These are phyloP conservation scores for Cryptococcus amylolentus DNA, from an alignment of 1,284 basidiomycete species.

Conservation along the genomic window DNA sequence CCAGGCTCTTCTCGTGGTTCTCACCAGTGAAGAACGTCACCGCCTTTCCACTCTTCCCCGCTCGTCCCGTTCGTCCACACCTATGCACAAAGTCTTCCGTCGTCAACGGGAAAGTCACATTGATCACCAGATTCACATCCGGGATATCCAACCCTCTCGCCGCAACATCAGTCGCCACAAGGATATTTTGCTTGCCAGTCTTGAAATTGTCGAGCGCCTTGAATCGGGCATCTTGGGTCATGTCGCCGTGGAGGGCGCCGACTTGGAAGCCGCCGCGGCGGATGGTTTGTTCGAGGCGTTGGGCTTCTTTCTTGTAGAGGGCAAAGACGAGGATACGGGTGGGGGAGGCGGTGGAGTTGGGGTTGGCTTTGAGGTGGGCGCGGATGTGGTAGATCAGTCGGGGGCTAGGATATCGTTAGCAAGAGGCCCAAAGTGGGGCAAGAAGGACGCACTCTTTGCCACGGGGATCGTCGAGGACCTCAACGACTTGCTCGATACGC, in stretches of 20 bases:
- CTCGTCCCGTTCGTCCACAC: conserved; percentile 92
- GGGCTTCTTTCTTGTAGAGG: conserved; percentile 96
- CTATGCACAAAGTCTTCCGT: conserved; percentile 91
- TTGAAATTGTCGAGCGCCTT: conserved; percentile 88
- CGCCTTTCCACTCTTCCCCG: conserved; percentile 83
- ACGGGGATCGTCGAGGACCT: conserved; percentile 83
- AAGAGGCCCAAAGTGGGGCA: background rate
- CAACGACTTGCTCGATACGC: conserved; percentile 70
- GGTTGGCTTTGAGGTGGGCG: conserved; percentile 58
- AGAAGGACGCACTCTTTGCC: conserved; percentile 69
- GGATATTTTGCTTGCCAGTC: conserved; percentile 71
- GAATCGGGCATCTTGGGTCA: conserved; percentile 82
- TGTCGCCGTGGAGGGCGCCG: conserved; percentile 87
- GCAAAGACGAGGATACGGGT: conserved; percentile 89
- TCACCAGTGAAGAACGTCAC: conserved; percentile 97
- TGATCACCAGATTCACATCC: conserved; percentile 85
- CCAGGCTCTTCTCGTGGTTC: conserved; percentile 76
- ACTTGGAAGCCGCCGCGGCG: conserved; percentile 75
- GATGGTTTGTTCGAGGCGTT: conserved; percentile 80
- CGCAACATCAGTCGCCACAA: conserved; percentile 97
- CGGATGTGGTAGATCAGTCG: conserved; percentile 66
- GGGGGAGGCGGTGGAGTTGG: conserved; percentile 46
- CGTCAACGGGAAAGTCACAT: conserved; percentile 96
- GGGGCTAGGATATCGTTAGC: conserved; percentile 52
- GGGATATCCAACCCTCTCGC: conserved; percentile 96